A percentile compares a stretch with the other conserved stretches of the same genome.
Evolutionary conservation across 2,329 filamentous ascomycete genomes (phyloP).

Genomic region (Penicillium sp.): DNA sequence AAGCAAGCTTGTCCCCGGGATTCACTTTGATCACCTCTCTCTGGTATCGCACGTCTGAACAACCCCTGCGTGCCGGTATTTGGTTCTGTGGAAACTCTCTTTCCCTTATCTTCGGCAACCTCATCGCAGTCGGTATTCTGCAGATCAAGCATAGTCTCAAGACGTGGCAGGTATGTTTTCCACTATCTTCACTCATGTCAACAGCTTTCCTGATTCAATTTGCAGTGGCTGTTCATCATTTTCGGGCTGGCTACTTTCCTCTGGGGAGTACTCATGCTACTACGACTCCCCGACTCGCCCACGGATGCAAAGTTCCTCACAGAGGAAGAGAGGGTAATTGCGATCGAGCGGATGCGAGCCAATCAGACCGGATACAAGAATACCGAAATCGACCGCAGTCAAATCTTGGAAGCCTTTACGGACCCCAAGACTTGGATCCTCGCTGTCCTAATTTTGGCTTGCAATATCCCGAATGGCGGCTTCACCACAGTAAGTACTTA

Average conservation of each 20-base stretch:
- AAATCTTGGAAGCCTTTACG: slow-evolving; percentile 39
- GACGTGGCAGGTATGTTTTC: slow-evolving; percentile 27
- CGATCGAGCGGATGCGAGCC: slow-evolving; percentile 22
- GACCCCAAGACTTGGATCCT: slow-evolving; percentile 19
- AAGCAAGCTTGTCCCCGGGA: slow-evolving; percentile 38
- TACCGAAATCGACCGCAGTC: slow-evolving; percentile 43
- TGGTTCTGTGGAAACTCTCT: slow-evolving; percentile 36
- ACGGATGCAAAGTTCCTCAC: slow-evolving; percentile 26
- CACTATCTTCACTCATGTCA: too few species aligned
- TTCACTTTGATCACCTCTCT: slow-evolving; percentile 39
- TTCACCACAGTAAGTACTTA: slow-evolving; percentile 29
- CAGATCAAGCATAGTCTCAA: slow-evolving; percentile 23
- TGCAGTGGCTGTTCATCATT: slow-evolving; percentile 29
- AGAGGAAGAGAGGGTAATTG: slow-evolving; percentile 23
- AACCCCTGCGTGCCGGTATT: slow-evolving; percentile 33
- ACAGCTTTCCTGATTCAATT: neutral
- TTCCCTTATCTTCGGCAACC: slow-evolving; percentile 27
- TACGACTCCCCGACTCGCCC: slow-evolving; percentile 26
- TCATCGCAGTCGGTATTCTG: slow-evolving; percentile 30
- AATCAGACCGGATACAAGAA: slow-evolving; percentile 37
- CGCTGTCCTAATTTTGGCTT: slow-evolving; percentile 31
- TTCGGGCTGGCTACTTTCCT: slow-evolving; percentile 29
- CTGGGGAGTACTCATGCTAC: slow-evolving; percentile 27
- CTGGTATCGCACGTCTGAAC: slow-evolving; percentile 34
- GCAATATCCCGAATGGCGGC: slow-evolving; percentile 40